phyloP scores from a whole-genome alignment of 2,329 filamentous ascomycete species.

The Eutypa lata region DNA sequence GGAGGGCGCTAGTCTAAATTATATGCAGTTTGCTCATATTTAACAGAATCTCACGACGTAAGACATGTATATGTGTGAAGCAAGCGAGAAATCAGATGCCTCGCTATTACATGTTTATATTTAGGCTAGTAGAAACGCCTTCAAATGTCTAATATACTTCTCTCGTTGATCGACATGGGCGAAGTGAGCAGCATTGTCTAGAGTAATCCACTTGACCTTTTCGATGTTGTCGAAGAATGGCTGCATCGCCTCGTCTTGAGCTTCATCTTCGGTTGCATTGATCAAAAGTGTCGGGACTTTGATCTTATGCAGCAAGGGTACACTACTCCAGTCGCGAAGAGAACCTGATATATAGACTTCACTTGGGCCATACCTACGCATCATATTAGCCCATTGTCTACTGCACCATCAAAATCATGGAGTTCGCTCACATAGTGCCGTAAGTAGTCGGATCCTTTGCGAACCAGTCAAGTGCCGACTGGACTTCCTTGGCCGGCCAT shows the following conservation, averaged over 20 bases:
- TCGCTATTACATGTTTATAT: too few relatives aligned
- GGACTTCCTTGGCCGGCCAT: slow-evolving; percentile 32
- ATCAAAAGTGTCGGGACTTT: slow-evolving; percentile 28
- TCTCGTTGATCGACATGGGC: slow-evolving; percentile 29
- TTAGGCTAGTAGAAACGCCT: background rate
- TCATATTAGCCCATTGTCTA: background rate
- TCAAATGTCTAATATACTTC: slow-evolving; percentile 23
- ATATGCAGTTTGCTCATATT: too few relatives aligned
- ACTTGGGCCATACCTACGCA: slow-evolving; percentile 14
- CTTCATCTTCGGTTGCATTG: slow-evolving; percentile 33
- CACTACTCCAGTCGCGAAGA: slow-evolving; percentile 11
- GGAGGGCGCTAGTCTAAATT: too few relatives aligned
- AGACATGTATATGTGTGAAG: too few relatives aligned
- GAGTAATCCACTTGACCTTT: slow-evolving; percentile 33
- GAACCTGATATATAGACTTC: slow-evolving; percentile 15
- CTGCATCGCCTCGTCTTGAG: slow-evolving; percentile 30
- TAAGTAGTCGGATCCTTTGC: slow-evolving; percentile 30
- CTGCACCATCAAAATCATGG: background rate
- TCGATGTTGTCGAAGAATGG: slow-evolving; percentile 32
- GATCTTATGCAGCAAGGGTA: slow-evolving; percentile 6
- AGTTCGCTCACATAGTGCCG: slow-evolving; percentile 27
- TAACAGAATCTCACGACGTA: too few relatives aligned
- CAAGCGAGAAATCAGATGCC: too few relatives aligned
- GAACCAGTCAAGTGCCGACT: slow-evolving; percentile 27
- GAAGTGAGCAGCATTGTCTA: slow-evolving; percentile 32